These are phyloP conservation scores for Trichosporon inkin DNA, from an alignment of 1,284 basidiomycete genomes.

Conservation along the genomic window DNA sequence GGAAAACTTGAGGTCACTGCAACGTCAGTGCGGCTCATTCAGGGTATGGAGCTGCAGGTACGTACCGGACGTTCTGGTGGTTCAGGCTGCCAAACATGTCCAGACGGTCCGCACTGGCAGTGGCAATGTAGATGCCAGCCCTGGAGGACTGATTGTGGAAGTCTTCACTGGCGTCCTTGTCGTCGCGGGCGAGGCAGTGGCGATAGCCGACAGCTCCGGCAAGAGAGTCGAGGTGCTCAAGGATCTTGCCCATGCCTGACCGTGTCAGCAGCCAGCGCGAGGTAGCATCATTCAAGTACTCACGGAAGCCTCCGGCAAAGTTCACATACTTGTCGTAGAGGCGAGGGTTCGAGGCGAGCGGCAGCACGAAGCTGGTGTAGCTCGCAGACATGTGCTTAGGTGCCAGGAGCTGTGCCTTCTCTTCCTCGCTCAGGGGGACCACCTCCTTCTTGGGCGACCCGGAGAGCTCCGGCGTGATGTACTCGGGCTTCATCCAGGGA, in stretches of 20 bases:
- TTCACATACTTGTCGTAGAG: constrained; percentile 48
- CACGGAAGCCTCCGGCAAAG: constrained; percentile 47
- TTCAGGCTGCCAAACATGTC: constrained; percentile 49
- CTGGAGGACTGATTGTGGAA: constrained; percentile 58
- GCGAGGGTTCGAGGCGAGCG: constrained; percentile 39
- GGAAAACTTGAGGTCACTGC: constrained; percentile 64
- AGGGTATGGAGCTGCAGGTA: neutral
- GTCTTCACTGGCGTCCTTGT: constrained; percentile 27
- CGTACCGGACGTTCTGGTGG: constrained; percentile 10
- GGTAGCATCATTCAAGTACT: constrained; percentile 13
- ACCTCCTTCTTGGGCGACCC: constrained; percentile 3
- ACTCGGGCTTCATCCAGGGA: constrained; percentile 38
- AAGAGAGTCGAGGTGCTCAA: constrained; percentile 65
- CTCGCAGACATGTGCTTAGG: constrained; percentile 48
- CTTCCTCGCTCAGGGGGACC: constrained; percentile 16
- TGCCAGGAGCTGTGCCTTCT: constrained; percentile 27
- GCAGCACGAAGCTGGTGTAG: constrained; percentile 47
- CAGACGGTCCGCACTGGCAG: constrained; percentile 68
- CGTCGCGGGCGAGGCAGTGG: constrained; percentile 57
- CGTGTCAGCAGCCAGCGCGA: neutral
- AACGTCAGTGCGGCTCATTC: constrained; percentile 49
- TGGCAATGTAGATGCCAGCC: constrained; percentile 72
- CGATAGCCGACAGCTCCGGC: constrained; percentile 78
- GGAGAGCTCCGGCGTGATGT: constrained; percentile 31
- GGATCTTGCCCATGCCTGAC: constrained; percentile 49